phyloP scores from a whole-genome alignment of 352 stramenopile species.

The Globisporangium barbulae region DNA sequence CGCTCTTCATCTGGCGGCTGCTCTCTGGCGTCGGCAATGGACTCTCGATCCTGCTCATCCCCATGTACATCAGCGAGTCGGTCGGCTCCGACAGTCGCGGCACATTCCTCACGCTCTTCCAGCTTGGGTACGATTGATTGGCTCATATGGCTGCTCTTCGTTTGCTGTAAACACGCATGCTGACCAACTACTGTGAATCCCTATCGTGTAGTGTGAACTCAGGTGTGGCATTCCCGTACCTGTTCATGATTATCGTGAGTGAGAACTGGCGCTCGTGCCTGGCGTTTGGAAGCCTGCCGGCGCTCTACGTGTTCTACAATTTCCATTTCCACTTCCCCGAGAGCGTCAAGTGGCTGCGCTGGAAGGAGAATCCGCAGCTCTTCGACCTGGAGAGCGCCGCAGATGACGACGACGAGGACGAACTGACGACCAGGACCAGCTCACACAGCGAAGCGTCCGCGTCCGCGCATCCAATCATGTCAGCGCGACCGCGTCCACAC shows the following conservation, averaged over 20 bases:
- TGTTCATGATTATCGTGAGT: conserved; percentile 74
- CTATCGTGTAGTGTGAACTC: conserved; percentile 51
- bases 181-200: conserved; percentile 1
- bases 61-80: conserved; percentile 88
- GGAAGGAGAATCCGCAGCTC: conserved; percentile 53
- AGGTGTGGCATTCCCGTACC: conserved; percentile 70
- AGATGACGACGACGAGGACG: conserved; percentile 30
- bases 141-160: background rate
- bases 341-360: conserved; percentile 73
- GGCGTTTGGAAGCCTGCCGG: conserved; percentile 62
- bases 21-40: conserved; percentile 77
- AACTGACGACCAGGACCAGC: conserved; percentile 15
- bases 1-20: conserved; percentile 68
- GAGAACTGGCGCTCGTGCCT: conserved; percentile 82
- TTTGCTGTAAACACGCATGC: background rate
- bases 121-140: conserved; percentile 52
- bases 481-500: conserved; percentile 23
- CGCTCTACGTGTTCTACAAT: conserved; percentile 74
- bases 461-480: background rate
- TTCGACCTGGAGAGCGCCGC: conserved; percentile 40
- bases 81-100: conserved; percentile 61
- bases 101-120: conserved; percentile 71
- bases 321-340: conserved; percentile 74
- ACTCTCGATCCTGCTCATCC: conserved; percentile 81
- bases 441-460: conserved; percentile 5